Evolutionary conservation across 1,284 basidiomycete genomes (phyloP), one percentile per base, ranked within the genome.

Genomic region (Melanopsichium pennsylvanicum): DNA sequence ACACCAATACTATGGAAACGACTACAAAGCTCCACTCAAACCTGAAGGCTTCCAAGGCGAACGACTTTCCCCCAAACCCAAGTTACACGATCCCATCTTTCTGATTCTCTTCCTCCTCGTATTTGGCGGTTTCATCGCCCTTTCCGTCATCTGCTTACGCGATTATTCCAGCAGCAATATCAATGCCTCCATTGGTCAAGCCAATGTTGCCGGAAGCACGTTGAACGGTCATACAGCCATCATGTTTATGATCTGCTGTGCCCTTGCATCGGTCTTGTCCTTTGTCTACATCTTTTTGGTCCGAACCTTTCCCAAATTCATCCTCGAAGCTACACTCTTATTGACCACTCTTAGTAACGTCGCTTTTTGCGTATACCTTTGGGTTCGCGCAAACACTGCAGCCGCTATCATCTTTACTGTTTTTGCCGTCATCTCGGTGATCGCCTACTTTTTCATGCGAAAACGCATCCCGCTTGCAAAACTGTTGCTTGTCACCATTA

Each of bases 171-270:
- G 40, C 19, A 33, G 49, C 38, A 47, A 47, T 40, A 23, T 75
- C 34, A 31, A 46, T 21, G 70, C 44, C 9, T 57, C 59, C 29
- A 51, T 75, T 8, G 69, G 77, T 33, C 49, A 16, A 12, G 35
- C 92, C 89, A 11, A 88, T 90, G 25, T 86, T 92, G 39, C 46
- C 4, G 70, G 92, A 89, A 16, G 90, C 93, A 84, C 81, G 85
- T 16, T 89, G 91, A 80, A 85, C 93, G 57, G 62, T 12, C 81
- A 83, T 84, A 85, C 88, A 0, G 84, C 86, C 8, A 89, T 89
- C 77, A 85, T 93, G 29, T 85, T 92, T 35, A 84, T 90, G 35
- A 81, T 89, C 38, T 86, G 88, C 48, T 86, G 86, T 12, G 89
- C 84, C 6, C 84, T 87, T 21, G 88, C 86, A 3, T 80, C 90